Evolutionary conservation across 2,329 filamentous ascomycete genomes (phyloP).

Genomic region (Alternaria consortialis): DNA sequence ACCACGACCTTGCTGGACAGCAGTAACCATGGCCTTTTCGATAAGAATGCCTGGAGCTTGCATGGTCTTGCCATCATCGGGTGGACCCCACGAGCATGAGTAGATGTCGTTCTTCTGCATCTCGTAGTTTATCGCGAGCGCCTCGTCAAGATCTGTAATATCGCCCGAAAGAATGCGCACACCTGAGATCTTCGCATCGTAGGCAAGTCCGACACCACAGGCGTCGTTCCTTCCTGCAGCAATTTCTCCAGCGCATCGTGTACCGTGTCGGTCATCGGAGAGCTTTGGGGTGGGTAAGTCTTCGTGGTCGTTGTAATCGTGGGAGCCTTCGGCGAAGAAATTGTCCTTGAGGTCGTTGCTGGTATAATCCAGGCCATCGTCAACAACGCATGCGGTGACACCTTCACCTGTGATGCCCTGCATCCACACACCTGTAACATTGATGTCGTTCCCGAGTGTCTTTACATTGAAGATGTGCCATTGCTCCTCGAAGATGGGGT

Average conservation of each 20-base stretch:
- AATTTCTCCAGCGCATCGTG: constrained; percentile 92
- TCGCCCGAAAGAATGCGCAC: constrained; percentile 91
- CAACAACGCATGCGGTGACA: constrained; percentile 89
- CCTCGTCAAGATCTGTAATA: constrained; percentile 92
- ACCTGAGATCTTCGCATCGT: constrained; percentile 87
- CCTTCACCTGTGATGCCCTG: constrained; percentile 90
- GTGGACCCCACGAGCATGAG: constrained; percentile 98
- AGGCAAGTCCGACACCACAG: constrained; percentile 95
- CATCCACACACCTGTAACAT: constrained; percentile 93
- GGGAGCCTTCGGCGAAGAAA: constrained; percentile 92
- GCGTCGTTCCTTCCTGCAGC: constrained; percentile 90
- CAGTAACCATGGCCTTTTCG: constrained; percentile 87
- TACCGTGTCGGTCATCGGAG: constrained; percentile 87
- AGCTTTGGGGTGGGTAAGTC: constrained; percentile 83
- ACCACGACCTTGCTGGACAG: constrained; percentile 83
- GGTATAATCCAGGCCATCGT: constrained; percentile 96
- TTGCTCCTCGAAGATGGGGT: constrained; percentile 92
- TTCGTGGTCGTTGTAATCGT: constrained; percentile 90
- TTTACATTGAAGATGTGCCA: constrained; percentile 93
- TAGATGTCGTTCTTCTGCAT: constrained; percentile 95
- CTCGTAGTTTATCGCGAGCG: constrained; percentile 89
- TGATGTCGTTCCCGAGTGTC: constrained; percentile 87
- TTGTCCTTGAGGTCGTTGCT: constrained; percentile 92
- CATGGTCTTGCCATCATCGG: constrained; percentile 93
- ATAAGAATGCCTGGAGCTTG: constrained; percentile 91